Conservation (phyloP, 371 early-diverging fungal genomes). For the Paraphysoderma sedebokerense region DNA sequence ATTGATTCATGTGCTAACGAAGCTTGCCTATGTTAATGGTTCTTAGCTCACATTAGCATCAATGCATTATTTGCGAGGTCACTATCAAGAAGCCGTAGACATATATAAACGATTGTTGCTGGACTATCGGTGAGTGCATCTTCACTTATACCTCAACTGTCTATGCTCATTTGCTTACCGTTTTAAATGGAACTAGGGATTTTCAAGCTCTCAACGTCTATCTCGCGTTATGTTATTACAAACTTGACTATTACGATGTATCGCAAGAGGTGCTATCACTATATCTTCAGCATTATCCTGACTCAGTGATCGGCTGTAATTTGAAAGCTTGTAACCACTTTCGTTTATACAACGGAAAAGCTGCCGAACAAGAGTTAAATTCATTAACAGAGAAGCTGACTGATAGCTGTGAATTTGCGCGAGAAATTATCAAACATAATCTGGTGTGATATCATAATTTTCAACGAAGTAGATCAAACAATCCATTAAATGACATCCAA, state of each 20-base stretch:
- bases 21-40: constrained; percentile 4
- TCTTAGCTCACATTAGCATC: constrained; percentile 31
- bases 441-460: too few species aligned
- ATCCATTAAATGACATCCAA: not conserved
- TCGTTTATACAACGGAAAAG: constrained; percentile 32
- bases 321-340: constrained; percentile 38
- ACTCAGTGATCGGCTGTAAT: constrained; percentile 25
- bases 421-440: constrained; percentile 29
- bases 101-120: constrained; percentile 31
- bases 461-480: too few species aligned
- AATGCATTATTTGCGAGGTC: constrained; percentile 34
- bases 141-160: too few species aligned
- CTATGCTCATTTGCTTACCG: not conserved
- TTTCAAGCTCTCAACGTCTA: constrained; percentile 34
- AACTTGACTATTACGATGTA: constrained; percentile 36
- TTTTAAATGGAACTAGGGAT: constrained; percentile 11
- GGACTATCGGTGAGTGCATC: constrained; percentile 19
- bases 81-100: constrained; percentile 40
- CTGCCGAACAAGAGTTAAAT: constrained; percentile 29
- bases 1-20: not conserved
- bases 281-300: constrained; percentile 26
- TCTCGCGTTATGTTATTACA: constrained; percentile 38
- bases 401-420: constrained; percentile 18
- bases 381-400: constrained; percentile 14
- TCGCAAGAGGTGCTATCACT: constrained; percentile 31